Conservation (phyloP, 2,329 filamentous ascomycete genomes). For the Meredithiella fracta region DNA sequence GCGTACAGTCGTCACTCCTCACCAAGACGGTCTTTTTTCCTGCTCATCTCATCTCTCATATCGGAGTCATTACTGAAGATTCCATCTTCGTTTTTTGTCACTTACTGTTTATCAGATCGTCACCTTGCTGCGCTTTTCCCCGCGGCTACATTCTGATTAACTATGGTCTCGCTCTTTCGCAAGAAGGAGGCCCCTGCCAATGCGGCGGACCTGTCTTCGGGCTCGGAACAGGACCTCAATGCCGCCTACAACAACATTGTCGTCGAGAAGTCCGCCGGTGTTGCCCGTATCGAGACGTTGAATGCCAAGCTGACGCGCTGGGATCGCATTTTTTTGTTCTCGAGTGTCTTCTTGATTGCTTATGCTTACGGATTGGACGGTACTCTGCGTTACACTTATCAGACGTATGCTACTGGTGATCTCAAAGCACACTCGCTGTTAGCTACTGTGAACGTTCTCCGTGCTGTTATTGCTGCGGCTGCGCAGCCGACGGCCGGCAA, state of each 20-base stretch:
- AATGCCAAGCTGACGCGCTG: conserved; percentile 31
- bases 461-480: conserved; percentile 42
- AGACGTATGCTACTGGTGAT: conserved; percentile 35
- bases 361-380: conserved; percentile 49
- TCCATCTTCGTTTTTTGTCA: too few relatives aligned
- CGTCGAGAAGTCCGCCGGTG: conserved; percentile 31
- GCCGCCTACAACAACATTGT: conserved; percentile 7
- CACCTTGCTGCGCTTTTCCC: too few relatives aligned
- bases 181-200: background rate
- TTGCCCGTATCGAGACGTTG: conserved; percentile 42
- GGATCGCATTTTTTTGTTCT: conserved; percentile 42
- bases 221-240: conserved; percentile 3
- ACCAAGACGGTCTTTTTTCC: too few relatives aligned
- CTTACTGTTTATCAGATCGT: too few relatives aligned
- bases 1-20: too few relatives aligned
- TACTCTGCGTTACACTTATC: conserved; percentile 37
- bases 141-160: background rate
- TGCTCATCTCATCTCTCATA: too few relatives aligned
- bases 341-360: conserved; percentile 44
- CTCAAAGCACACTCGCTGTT: conserved; percentile 37
- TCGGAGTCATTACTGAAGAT: too few relatives aligned
- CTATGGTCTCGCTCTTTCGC: background rate
- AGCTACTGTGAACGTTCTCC: conserved; percentile 40
- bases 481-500: conserved; percentile 41
- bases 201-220: background rate